Evolutionary conservation across 495 filamentous ascomycete species (phyloP).

Genomic region (Talaromyces proteolyticus): DNA sequence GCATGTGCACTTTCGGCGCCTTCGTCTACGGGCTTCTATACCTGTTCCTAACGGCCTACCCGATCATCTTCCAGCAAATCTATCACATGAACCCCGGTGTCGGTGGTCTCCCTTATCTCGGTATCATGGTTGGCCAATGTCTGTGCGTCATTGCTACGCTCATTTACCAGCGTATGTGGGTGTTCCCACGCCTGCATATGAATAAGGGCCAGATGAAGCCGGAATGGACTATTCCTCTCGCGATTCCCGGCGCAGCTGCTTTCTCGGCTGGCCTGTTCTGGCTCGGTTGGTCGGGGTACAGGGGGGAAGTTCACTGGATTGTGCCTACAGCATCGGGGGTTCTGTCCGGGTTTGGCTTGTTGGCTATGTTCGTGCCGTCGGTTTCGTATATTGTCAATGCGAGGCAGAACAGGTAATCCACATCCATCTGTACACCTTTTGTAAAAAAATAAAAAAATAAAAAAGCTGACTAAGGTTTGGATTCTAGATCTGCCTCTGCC

Average conservation of each 20-base stretch:
- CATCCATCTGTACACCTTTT: slow-evolving; percentile 38
- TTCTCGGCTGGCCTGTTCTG: slow-evolving; percentile 79
- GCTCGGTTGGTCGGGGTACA: slow-evolving; percentile 80
- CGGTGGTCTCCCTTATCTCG: slow-evolving; percentile 6
- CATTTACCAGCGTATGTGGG: slow-evolving; percentile 15
- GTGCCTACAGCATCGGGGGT: slow-evolving; percentile 72
- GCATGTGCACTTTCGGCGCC: slow-evolving; percentile 45
- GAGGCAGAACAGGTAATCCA: slow-evolving; percentile 77
- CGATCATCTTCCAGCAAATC: slow-evolving; percentile 43
- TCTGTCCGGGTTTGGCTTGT: slow-evolving; percentile 55
- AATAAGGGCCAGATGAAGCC: slow-evolving; percentile 60
- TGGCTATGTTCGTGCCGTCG: slow-evolving; percentile 78
- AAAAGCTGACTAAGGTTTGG: slow-evolving; percentile 34
- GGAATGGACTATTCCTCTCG: slow-evolving; percentile 80
- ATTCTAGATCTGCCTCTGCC: slow-evolving; percentile 33
- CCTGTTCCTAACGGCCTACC: slow-evolving; percentile 57
- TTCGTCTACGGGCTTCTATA: slow-evolving; percentile 62
- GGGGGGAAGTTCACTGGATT: slow-evolving; percentile 69
- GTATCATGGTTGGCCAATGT: slow-evolving; percentile 4
- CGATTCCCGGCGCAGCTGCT: slow-evolving; percentile 67
- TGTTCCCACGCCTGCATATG: not conserved
- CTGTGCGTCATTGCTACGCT: slow-evolving; percentile 23
- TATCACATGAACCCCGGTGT: slow-evolving; percentile 4
- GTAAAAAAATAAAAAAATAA: too few relatives aligned
- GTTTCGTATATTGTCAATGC: slow-evolving; percentile 86